These are phyloP conservation scores for Ophiobolus disseminans DNA, from an alignment of 2,329 filamentous ascomycete species.

Conservation along the genomic window DNA sequence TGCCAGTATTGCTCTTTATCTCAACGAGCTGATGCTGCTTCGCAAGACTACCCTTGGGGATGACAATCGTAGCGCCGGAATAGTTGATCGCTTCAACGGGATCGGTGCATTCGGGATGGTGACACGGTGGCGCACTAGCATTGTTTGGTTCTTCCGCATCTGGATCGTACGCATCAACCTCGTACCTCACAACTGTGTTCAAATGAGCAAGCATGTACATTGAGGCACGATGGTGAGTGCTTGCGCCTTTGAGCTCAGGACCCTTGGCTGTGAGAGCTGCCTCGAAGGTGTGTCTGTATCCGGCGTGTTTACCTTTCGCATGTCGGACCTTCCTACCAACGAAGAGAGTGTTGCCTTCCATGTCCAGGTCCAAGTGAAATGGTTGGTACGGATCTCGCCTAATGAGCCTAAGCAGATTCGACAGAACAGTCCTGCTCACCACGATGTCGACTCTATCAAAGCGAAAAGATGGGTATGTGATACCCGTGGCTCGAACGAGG, in stretches of 20 bases:
- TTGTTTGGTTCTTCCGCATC: no score
- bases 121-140: background rate
- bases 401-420: slow-evolving; percentile 26
- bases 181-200: slow-evolving; percentile 23
- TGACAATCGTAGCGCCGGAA: no score
- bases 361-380: slow-evolving; percentile 43
- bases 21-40: slow-evolving; percentile 16
- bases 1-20: slow-evolving; percentile 17
- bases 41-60: slow-evolving; percentile 7
- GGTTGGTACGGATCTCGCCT: slow-evolving; percentile 24
- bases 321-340: slow-evolving; percentile 38
- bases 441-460: slow-evolving; percentile 26
- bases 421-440: slow-evolving; percentile 25
- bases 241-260: slow-evolving; percentile 19
- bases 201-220: slow-evolving; percentile 24
- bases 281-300: slow-evolving; percentile 45
- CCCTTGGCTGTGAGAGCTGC: slow-evolving; percentile 29
- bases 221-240: slow-evolving; percentile 27
- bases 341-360: slow-evolving; percentile 44
- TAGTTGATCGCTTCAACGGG: no score
- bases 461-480: slow-evolving; percentile 16
- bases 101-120: no score
- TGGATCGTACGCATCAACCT: slow-evolving; percentile 26
- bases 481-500: slow-evolving; percentile 22
- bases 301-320: slow-evolving; percentile 10